Evolutionary conservation across 2,329 filamentous ascomycete species (phyloP).

Genomic region (Trichophyton benhamiae): DNA sequence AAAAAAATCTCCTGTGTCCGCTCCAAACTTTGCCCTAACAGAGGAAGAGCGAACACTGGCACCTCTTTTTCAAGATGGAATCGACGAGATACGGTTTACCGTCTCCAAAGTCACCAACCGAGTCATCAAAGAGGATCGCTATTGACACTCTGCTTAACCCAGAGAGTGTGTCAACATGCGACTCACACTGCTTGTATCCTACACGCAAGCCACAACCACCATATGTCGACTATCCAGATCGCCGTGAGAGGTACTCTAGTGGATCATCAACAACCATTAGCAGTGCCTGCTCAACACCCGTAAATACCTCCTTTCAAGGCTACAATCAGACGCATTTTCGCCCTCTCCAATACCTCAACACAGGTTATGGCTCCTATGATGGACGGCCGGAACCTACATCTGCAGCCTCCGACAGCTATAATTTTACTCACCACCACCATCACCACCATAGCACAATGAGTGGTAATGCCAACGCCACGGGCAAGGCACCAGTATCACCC

Average conservation of each 20-base stretch:
- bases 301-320: background rate
- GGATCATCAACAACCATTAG: background rate
- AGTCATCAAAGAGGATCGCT: constrained; percentile 6
- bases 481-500: constrained; percentile 15
- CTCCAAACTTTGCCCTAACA: background rate
- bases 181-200: background rate
- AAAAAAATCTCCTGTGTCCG: background rate
- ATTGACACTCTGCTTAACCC: constrained; percentile 10
- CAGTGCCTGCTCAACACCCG: background rate
- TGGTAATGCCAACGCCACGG: constrained; percentile 7
- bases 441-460: constrained; percentile 7
- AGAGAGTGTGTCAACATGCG: background rate
- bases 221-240: constrained; percentile 4
- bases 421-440: constrained; percentile 3
- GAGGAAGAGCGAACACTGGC: background rate
- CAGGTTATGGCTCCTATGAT: constrained; percentile 4
- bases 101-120: constrained; percentile 6
- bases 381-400: constrained; percentile 2
- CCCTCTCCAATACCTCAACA: constrained; percentile 6
- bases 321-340: constrained; percentile 6
- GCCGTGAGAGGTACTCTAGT: constrained; percentile 1
- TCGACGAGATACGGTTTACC: background rate
- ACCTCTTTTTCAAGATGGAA: background rate
- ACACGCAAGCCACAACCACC: background rate
- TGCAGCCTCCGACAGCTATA: background rate